Percentiles rank a stretch among this genome's conserved stretches.
Conservation (phyloP, 176 grass and related monocot genomes). For the Dactylis glomerata region DNA sequence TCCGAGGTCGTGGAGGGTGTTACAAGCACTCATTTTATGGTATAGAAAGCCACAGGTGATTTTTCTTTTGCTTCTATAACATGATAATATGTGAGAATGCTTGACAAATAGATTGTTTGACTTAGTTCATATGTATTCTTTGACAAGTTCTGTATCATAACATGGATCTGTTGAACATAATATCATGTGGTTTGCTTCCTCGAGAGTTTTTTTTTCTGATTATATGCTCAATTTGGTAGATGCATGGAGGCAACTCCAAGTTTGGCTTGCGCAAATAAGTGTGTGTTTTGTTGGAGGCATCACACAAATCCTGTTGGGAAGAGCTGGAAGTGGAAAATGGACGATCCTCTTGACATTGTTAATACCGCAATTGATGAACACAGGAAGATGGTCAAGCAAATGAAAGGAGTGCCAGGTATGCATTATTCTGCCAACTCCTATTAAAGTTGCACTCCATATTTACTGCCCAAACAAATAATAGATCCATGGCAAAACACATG, state of each 20-base stretch:
- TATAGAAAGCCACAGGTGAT: conserved; percentile 95
- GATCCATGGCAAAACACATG: background rate
- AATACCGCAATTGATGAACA: conserved; percentile 81
- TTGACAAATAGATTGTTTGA: background rate
- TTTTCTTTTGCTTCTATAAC: background rate
- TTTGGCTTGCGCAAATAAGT: conserved; percentile 99
- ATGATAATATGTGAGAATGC: background rate
- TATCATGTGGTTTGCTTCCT: background rate
- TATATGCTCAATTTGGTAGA: conserved; percentile 51
- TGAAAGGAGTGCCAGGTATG: conserved; percentile 98
- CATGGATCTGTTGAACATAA: background rate
- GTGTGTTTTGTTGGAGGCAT: conserved; percentile 99
- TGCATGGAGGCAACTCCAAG: conserved; percentile 99
- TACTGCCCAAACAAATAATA: background rate
- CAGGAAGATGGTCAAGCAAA: conserved; percentile 97
- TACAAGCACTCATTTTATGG: conserved; percentile 99
- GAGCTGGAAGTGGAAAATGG: conserved; percentile 98
- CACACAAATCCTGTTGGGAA: conserved; percentile 98
- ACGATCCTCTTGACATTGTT: conserved; percentile 86
- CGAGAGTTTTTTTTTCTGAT: background rate
- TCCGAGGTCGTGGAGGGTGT: conserved; percentile 93
- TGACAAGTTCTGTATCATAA: background rate
- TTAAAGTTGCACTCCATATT: background rate
- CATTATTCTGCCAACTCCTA: background rate
- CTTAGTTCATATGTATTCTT: background rate